A percentile compares a stretch with the other conserved stretches of the same genome.
Conservation (phyloP, 805 yeast species). For the Kregervanrija delftensis region DNA sequence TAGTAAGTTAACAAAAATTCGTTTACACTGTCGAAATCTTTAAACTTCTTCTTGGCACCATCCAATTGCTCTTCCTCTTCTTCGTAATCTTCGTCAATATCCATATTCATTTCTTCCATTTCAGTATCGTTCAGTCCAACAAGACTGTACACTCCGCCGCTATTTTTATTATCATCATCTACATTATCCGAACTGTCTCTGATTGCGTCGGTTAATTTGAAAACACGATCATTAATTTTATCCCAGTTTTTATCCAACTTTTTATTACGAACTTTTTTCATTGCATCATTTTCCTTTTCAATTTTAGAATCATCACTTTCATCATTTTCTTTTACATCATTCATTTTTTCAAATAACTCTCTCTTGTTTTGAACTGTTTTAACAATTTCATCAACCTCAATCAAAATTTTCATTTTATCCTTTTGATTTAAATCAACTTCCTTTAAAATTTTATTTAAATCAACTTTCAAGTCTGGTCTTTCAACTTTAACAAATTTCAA, state of each 20-base stretch:
- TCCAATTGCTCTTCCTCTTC: neutral
- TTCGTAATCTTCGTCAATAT: constrained; percentile 7
- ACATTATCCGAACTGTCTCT: constrained; percentile 14
- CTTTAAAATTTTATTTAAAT: constrained; percentile 33
- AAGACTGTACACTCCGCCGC: constrained; percentile 4
- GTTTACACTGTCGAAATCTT: neutral
- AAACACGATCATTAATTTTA: constrained; percentile 29
- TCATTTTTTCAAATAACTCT: constrained; percentile 30
- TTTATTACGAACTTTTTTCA: constrained; percentile 18
- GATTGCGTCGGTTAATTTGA: constrained; percentile 11
- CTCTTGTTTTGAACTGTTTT: constrained; percentile 32
- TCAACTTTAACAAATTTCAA: constrained; percentile 53
- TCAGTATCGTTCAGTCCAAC: constrained; percentile 37
- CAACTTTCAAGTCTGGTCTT: constrained; percentile 34
- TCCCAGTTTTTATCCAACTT: constrained; percentile 37
- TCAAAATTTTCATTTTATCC: constrained; percentile 22
- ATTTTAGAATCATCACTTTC: constrained; percentile 1
- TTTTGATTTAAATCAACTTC: constrained; percentile 1
- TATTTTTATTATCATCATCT: constrained; percentile 8
- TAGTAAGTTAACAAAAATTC: neutral
- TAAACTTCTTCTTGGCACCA: neutral
- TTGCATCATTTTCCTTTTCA: constrained; percentile 16
- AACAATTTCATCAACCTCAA: constrained; percentile 36
- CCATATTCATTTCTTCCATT: constrained; percentile 37
- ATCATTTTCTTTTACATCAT: constrained; percentile 2